Base-by-base conservation (phyloP, 306 rosid species). In the Aeschynomene evenia region DNA sequence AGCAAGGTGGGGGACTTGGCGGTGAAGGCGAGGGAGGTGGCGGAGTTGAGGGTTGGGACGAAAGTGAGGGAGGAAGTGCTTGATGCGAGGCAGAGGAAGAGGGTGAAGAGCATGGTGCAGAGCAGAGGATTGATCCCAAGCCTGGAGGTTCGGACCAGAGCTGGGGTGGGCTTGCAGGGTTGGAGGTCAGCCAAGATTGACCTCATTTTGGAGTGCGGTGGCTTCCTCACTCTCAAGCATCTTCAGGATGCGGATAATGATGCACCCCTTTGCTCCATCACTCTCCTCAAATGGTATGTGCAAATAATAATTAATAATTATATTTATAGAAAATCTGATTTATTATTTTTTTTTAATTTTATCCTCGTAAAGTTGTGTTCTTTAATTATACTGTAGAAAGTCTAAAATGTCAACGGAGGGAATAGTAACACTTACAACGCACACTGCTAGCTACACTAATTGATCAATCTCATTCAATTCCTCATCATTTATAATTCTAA, bases 271-370 rank as follows among this genome's bases (percentile, higher is more conserved):
- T 93, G 98, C 78, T 29, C 79, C 59, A 20, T 85, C 75, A 79
- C 81, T 23, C 5, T 81, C 43, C 74, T 85, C 78, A 72, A 65
- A 78, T 89, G 96, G 98, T 92, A n/a, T n/a, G n/a, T n/a, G n/a
- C n/a, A n/a, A n/a, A n/a, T n/a, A n/a, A n/a, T n/a, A n/a, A n/a
- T n/a, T n/a, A n/a, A n/a, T n/a, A n/a, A n/a, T n/a, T n/a, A n/a
- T n/a, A n/a, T n/a, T n/a, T n/a, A n/a, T n/a, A n/a, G n/a, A n/a
- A n/a, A n/a, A n/a, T n/a, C n/a, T n/a, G n/a, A n/a, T n/a, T n/a
- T n/a, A n/a, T n/a, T n/a, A n/a, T n/a, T n/a, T n/a, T n/a, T n/a
- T n/a, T n/a, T n/a, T n/a, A n/a, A n/a, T n/a, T n/a, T n/a, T n/a
- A n/a, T n/a, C n/a, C n/a, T n/a, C n/a, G n/a, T n/a, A n/a, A n/a